A percentile compares a stretch with the other conserved stretches of the same genome.
These are phyloP conservation scores for Lenzites betulinus DNA, from an alignment of 768 basidiomycete species.

Conservation along the genomic window DNA sequence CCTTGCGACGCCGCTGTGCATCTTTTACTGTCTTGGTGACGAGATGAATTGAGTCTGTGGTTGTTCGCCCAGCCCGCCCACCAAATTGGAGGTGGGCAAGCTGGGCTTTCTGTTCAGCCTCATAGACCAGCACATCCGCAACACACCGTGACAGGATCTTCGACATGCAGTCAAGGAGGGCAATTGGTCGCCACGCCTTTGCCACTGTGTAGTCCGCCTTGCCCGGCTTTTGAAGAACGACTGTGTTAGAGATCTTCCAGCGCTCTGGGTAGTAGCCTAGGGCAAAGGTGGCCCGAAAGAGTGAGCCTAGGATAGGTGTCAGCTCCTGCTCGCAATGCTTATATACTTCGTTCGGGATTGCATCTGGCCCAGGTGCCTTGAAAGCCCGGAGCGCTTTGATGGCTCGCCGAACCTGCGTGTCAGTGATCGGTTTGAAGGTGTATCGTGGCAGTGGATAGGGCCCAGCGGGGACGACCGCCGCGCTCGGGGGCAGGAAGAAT, in stretches of 20 bases:
- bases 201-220: constrained; percentile 35
- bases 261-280: constrained; percentile 27
- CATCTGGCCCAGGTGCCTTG: constrained; percentile 37
- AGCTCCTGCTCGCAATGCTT: constrained; percentile 29
- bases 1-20: constrained; percentile 27
- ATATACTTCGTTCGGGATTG: constrained; percentile 37
- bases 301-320: constrained; percentile 27
- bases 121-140: constrained; percentile 13
- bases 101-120: constrained; percentile 8
- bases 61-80: constrained; percentile 25
- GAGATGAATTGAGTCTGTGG: constrained; percentile 31
- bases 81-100: constrained; percentile 30
- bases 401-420: constrained; percentile 29
- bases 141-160: constrained; percentile 28
- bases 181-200: constrained; percentile 38
- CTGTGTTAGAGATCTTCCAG: constrained; percentile 34
- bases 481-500: constrained; percentile 34
- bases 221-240: constrained; percentile 38
- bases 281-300: constrained; percentile 35
- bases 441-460: constrained; percentile 33
- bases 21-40: constrained; percentile 26
- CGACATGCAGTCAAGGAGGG: constrained; percentile 30
- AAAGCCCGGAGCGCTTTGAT: constrained; percentile 34
- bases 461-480: background rate
- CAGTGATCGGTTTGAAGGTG: constrained; percentile 24